phyloP scores from a whole-genome alignment of 2,329 filamentous ascomycete genomes.

The Fusarium sp. region DNA sequence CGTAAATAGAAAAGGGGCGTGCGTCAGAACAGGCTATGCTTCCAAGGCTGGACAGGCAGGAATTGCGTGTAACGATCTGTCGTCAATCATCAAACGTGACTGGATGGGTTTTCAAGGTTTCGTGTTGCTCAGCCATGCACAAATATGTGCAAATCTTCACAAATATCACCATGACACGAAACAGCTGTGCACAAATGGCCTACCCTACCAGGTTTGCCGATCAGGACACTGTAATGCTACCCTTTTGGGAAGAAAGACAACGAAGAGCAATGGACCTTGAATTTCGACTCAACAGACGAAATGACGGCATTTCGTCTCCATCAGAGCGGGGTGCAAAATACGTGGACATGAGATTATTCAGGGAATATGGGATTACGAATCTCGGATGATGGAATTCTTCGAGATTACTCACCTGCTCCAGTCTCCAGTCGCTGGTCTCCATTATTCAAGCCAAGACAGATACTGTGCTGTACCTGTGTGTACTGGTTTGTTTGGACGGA shows the following conservation, averaged over 20 bases:
- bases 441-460: conserved; percentile 1
- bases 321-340: conserved; percentile 2
- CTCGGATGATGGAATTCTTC: conserved; percentile 20
- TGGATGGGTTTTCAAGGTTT: conserved; percentile 17
- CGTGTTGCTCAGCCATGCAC: conserved; percentile 26
- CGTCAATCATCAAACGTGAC: conserved; percentile 26
- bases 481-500: neutral
- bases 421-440: neutral
- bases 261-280: conserved; percentile 14
- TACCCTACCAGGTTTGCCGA: neutral
- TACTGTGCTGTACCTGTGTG: conserved; percentile 1
- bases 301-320: conserved; percentile 24
- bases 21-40: conserved; percentile 29
- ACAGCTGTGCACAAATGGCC: conserved; percentile 19
- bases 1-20: conserved; percentile 36
- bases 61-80: conserved; percentile 18
- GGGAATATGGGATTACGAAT: conserved; percentile 21
- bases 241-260: conserved; percentile 31
- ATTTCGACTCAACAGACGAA: conserved; percentile 14
- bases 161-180: neutral
- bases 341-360: neutral
- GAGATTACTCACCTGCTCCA: conserved; percentile 12
- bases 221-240: conserved; percentile 2
- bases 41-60: conserved; percentile 12
- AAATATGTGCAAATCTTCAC: conserved; percentile 29